A percentile compares a stretch with the other conserved stretches of the same genome.
phyloP scores from a whole-genome alignment of 768 basidiomycete genomes.

The Leccinum fibrillosum region DNA sequence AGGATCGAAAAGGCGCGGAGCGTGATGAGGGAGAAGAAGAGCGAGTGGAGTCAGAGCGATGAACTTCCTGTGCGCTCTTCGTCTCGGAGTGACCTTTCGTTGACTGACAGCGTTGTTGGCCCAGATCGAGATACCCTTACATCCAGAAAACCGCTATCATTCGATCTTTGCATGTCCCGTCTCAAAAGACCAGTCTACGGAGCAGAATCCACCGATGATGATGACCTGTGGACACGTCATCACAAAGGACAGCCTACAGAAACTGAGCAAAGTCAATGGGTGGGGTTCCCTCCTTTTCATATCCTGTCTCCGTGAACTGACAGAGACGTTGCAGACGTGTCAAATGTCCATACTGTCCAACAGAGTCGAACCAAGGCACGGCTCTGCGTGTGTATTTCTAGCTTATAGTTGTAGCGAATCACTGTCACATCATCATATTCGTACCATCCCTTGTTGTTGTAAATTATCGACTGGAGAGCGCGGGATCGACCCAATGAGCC shows the following conservation, averaged over 20 bases:
- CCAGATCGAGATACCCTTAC: constrained; percentile 91
- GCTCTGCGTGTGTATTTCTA: constrained; percentile 71
- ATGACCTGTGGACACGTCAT: constrained; percentile 95
- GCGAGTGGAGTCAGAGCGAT: constrained; percentile 86
- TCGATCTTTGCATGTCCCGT: constrained; percentile 98
- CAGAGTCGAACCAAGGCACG: constrained; percentile 57
- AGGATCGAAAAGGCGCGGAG: constrained; percentile 92
- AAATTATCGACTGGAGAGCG: not conserved
- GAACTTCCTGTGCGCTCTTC: constrained; percentile 71
- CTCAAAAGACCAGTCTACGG: constrained; percentile 94
- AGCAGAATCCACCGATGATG: constrained; percentile 96
- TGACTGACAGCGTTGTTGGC: constrained; percentile 1
- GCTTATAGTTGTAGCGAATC: not conserved
- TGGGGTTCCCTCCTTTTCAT: constrained; percentile 43
- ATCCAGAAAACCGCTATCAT: constrained; percentile 87
- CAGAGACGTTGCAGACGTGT: constrained; percentile 56
- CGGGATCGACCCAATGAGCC: constrained; percentile 30
- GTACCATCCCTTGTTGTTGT: not conserved
- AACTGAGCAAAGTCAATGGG: constrained; percentile 82
- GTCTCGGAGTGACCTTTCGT: not conserved
- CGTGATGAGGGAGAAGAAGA: constrained; percentile 90
- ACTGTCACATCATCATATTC: not conserved
- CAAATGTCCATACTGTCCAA: constrained; percentile 96
- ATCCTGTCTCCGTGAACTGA: not conserved
- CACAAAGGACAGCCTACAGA: constrained; percentile 85